These are phyloP conservation scores for Fusarium transvaalense DNA, from an alignment of 2,329 filamentous ascomycete genomes.

Conservation along the genomic window DNA sequence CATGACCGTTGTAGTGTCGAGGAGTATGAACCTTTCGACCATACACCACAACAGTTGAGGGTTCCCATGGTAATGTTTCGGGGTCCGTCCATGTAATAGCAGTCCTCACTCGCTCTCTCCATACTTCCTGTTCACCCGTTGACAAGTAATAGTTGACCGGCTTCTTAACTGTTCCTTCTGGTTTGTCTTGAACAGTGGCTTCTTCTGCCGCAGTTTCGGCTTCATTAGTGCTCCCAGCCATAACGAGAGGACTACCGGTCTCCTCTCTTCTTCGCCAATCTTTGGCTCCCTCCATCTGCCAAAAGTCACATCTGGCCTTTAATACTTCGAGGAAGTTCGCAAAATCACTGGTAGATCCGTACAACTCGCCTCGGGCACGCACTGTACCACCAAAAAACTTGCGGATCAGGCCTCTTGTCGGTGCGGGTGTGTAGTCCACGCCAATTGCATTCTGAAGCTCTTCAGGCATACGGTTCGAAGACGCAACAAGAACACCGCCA, in stretches of 20 bases:
- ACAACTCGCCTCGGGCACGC: constrained; percentile 61
- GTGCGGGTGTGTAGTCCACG: constrained; percentile 72
- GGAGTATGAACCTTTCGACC: constrained; percentile 73
- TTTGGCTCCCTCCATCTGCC: constrained; percentile 81
- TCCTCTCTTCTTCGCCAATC: constrained; percentile 76
- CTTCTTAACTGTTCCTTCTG: constrained; percentile 37
- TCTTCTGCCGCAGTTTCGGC: neutral
- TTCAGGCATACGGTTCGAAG: constrained; percentile 86
- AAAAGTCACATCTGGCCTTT: constrained; percentile 82
- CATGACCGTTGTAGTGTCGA: constrained; percentile 67
- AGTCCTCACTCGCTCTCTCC: constrained; percentile 42
- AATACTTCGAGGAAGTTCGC: constrained; percentile 80
- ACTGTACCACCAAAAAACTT: constrained; percentile 60
- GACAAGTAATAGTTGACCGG: constrained; percentile 52
- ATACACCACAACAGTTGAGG: constrained; percentile 66
- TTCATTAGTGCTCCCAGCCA: neutral
- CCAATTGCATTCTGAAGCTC: constrained; percentile 82
- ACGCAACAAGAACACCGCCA: constrained; percentile 83
- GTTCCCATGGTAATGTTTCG: constrained; percentile 55
- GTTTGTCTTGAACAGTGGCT: constrained; percentile 23
- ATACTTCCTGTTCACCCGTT: constrained; percentile 49
- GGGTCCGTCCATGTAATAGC: constrained; percentile 42
- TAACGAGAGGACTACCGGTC: constrained; percentile 13
- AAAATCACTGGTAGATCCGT: constrained; percentile 77
- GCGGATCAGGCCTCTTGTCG: constrained; percentile 64